Evolutionary conservation across 202 grass and related monocot species (phyloP).

Genomic region (Zizania palustris): DNA sequence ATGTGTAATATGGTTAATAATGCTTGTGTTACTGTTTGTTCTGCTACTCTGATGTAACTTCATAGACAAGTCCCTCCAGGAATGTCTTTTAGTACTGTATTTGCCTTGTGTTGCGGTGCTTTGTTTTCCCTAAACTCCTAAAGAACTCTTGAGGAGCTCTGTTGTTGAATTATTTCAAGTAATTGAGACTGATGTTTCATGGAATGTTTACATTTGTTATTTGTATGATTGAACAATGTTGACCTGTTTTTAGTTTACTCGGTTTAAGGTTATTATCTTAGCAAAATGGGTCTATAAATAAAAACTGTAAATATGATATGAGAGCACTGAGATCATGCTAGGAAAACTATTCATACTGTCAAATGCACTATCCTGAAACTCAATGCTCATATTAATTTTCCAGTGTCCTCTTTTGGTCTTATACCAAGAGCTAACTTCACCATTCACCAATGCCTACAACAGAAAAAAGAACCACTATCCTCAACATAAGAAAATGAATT

Average conservation of each 20-base stretch:
- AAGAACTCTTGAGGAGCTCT: conserved; percentile 52
- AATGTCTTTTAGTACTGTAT: conserved; percentile 46
- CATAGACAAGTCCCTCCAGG: conserved; percentile 44
- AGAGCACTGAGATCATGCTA: neutral
- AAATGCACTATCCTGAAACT: neutral
- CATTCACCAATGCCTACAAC: neutral
- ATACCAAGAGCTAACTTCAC: conserved; percentile 3
- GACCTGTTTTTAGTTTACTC: neutral
- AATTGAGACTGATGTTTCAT: conserved; percentile 25
- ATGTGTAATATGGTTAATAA: conserved; percentile 44
- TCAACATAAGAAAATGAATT: neutral
- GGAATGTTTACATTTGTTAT: conserved; percentile 11
- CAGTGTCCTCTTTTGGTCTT: neutral
- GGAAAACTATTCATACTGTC: neutral
- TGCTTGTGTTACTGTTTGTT: conserved; percentile 40
- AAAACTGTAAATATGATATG: neutral
- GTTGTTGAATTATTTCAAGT: conserved; percentile 27
- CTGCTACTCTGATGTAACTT: conserved; percentile 28
- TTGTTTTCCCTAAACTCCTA: conserved; percentile 44
- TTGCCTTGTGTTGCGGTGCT: conserved; percentile 31
- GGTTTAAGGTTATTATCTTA: neutral
- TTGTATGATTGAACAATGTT: neutral
- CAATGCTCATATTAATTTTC: neutral
- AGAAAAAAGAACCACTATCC: neutral
- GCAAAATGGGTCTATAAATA: neutral